Evolutionary conservation across 768 basidiomycete species (phyloP).

Genomic region (Leccinum arenicola): DNA sequence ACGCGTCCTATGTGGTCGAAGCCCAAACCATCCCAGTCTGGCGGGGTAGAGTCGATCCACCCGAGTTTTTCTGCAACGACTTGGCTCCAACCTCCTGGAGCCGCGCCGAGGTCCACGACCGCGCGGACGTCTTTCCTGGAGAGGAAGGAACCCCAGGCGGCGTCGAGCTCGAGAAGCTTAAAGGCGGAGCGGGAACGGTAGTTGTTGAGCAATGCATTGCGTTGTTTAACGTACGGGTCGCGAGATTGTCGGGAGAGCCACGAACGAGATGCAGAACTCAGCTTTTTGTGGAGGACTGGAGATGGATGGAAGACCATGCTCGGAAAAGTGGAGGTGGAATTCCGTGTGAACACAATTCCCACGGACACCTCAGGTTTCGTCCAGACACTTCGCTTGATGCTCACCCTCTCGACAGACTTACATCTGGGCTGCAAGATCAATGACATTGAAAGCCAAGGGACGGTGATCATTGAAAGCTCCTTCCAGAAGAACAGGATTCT

Average conservation of each 20-base stretch:
- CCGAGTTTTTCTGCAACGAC: conserved; percentile 68
- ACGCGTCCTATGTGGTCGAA: background rate
- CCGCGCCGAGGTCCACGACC: conserved; percentile 87
- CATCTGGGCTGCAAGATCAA: no score
- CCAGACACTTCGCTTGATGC: no score
- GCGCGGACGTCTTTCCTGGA: conserved; percentile 48
- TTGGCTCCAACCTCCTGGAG: conserved; percentile 95
- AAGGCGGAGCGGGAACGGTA: conserved; percentile 90
- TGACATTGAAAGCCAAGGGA: no score
- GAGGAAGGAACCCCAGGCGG: conserved; percentile 52
- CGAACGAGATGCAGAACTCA: conserved; percentile 42
- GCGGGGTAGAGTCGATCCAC: conserved; percentile 31
- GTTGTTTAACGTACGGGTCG: conserved; percentile 69
- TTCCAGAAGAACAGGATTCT: no score
- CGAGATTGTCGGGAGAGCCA: conserved; percentile 71
- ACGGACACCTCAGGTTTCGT: no score
- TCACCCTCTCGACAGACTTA: no score
- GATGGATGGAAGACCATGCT: conserved; percentile 37
- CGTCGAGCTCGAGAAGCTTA: conserved; percentile 82
- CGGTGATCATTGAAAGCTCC: no score
- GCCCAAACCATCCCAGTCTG: conserved; percentile 1
- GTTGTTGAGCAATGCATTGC: conserved; percentile 39
- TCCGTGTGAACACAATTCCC: no score
- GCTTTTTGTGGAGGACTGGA: conserved; percentile 27
- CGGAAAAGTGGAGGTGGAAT: no score